Base-by-base conservation (phyloP, 495 filamentous ascomycete genomes). In the Penicillium dipodomyicola region DNA sequence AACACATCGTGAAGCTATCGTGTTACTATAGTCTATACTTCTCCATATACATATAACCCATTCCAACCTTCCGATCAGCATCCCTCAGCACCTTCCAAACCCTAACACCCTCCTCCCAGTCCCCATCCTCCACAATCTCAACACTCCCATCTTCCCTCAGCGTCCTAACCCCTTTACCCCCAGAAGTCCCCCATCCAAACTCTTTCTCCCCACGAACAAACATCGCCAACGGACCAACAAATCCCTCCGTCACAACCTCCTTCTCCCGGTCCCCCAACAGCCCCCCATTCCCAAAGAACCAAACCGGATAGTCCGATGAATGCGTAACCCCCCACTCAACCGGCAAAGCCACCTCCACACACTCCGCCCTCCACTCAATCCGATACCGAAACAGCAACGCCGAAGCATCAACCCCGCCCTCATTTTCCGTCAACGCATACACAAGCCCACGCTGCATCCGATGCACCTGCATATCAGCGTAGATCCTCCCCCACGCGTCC, bases 401-500 rank as follows among this genome's bases (percentile, higher is more conserved):
- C 0, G 51, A 60, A 4, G 63, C 65, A 57, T 67, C 64, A 4
- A 72, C 65, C 0, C 65, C 72, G 1, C 27, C 65, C 2, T 49
- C 17, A 3, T 70, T 70, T 0, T 30, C 47, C 0, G 63, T 66
- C 2, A 78, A 58, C 0, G 72, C 63, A 44, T 76, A 57, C 33
- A 73, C 60, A 15, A 78, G 59, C 0, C 76, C 76, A 5, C 76
- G 70, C 64, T 78, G 73, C 62, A 75, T 75, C 29, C 65, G 63
- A 60, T 78, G 74, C 4, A 85, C 75, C 58, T 85, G 82, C 65
- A 83, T 78, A 57, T 84, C 79, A 2, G 82, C 81, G 55, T 84
- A 84, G 32, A 84, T 71, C 25, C 65, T 68, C 9, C 82, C 82
- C 66, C 83, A 85, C 10, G 77, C 75, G 37, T 84, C 79, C 17